Evolutionary conservation across 2,329 filamentous ascomycete species (phyloP).

Genomic region (Paraphaeosphaeria sporulosa): DNA sequence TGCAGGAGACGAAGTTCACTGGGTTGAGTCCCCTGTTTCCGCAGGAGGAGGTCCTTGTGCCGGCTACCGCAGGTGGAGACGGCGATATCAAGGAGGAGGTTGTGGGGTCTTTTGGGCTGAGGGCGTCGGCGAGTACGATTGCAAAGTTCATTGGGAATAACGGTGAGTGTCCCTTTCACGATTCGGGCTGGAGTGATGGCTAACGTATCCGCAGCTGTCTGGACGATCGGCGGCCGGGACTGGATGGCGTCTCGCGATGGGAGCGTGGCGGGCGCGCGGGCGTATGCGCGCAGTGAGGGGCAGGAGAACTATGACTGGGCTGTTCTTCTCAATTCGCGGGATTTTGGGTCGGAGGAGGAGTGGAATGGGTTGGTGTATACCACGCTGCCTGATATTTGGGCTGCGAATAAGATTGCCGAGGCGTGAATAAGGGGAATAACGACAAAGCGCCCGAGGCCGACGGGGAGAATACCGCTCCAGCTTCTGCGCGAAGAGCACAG

Average conservation of each 20-base stretch:
- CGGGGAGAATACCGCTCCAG: no score
- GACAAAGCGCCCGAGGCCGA: no score
- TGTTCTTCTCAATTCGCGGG: slow-evolving; percentile 17
- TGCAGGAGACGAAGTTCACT: slow-evolving; percentile 22
- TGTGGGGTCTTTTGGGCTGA: slow-evolving; percentile 25
- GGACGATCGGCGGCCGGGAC: slow-evolving; percentile 10
- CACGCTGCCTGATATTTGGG: slow-evolving; percentile 3
- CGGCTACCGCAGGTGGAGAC: slow-evolving; percentile 24
- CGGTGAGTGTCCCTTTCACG: neutral
- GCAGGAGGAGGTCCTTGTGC: slow-evolving; percentile 7
- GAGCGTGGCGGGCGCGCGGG: slow-evolving; percentile 13
- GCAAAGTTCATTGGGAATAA: slow-evolving; percentile 24
- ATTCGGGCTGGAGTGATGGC: neutral
- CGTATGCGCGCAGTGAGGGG: slow-evolving; percentile 4
- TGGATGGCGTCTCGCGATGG: slow-evolving; percentile 8
- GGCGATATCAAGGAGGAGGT: slow-evolving; percentile 27
- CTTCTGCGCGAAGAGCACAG: no score
- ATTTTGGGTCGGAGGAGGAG: slow-evolving; percentile 3
- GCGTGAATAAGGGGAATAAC: neutral
- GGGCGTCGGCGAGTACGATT: slow-evolving; percentile 25
- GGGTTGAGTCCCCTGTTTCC: slow-evolving; percentile 14
- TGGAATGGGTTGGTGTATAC: slow-evolving; percentile 5
- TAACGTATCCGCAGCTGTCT: slow-evolving; percentile 9
- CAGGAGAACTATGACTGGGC: slow-evolving; percentile 10
- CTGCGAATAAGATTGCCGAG: neutral